These are phyloP conservation scores for Ephemerocybe angulata DNA, from an alignment of 768 basidiomycete species.

Conservation along the genomic window DNA sequence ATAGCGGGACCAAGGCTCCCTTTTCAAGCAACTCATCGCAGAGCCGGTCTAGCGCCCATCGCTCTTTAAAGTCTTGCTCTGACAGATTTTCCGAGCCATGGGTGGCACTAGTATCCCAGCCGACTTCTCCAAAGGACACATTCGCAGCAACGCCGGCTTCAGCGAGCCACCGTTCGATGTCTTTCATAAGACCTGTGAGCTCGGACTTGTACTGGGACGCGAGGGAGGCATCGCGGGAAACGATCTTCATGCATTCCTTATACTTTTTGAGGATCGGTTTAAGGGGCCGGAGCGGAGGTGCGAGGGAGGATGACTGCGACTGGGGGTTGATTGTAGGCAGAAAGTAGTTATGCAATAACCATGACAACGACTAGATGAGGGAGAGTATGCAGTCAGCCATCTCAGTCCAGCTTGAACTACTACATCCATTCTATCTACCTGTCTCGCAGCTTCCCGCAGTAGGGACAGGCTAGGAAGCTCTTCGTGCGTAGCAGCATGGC, in stretches of 20 bases:
- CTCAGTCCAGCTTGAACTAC: background rate
- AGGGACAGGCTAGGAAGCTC: conserved; percentile 83
- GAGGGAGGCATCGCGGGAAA: conserved; percentile 63
- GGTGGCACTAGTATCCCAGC: conserved; percentile 38
- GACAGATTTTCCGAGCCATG: conserved; percentile 18
- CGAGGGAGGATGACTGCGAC: conserved; percentile 27
- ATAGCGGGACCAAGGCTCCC: conserved; percentile 76
- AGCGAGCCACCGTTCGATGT: conserved; percentile 75
- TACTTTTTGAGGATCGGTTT: conserved; percentile 69
- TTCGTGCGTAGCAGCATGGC: conserved; percentile 96
- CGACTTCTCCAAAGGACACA: conserved; percentile 41
- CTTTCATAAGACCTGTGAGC: conserved; percentile 48
- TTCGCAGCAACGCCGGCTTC: conserved; percentile 67
- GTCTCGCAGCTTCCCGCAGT: conserved; percentile 69
- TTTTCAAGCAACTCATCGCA: conserved; percentile 64
- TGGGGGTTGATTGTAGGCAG: conserved; percentile 66
- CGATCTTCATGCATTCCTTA: conserved; percentile 62
- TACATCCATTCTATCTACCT: conserved; percentile 38
- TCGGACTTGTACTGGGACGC: conserved; percentile 47
- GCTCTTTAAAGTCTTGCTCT: conserved; percentile 52
- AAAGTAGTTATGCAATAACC: conserved; percentile 85
- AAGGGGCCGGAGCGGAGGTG: conserved; percentile 49
- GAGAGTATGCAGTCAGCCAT: conserved; percentile 4
- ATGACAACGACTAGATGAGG: conserved; percentile 61
- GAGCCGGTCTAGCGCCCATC: conserved; percentile 65